These are phyloP conservation scores for Carpinus viminea DNA, from an alignment of 306 rosid genomes.

Conservation along the genomic window DNA sequence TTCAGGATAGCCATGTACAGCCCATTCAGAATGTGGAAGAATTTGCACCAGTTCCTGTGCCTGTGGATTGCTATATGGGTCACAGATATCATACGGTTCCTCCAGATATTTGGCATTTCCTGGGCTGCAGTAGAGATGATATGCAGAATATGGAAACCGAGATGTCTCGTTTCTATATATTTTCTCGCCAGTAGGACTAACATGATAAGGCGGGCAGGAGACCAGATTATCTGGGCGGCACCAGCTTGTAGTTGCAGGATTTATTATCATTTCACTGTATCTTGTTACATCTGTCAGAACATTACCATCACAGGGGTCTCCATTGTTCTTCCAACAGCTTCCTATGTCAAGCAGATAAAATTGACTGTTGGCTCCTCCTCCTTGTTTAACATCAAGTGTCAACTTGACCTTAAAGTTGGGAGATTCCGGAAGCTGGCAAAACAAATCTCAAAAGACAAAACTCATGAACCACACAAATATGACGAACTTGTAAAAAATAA, in stretches of 20 bases:
- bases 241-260: slow-evolving; percentile 44
- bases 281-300: slow-evolving; percentile 50
- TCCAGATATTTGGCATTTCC: slow-evolving; percentile 46
- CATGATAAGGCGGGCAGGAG: slow-evolving; percentile 57
- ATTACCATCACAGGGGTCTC: slow-evolving; percentile 47
- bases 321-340: slow-evolving; percentile 62
- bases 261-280: slow-evolving; percentile 60
- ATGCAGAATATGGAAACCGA: slow-evolving; percentile 54
- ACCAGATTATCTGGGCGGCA: slow-evolving; percentile 41
- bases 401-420: slow-evolving; percentile 53
- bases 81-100: slow-evolving; percentile 53
- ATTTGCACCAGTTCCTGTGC: slow-evolving; percentile 59
- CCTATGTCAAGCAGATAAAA: slow-evolving; percentile 55
- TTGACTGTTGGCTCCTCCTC: slow-evolving; percentile 53
- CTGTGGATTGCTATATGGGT: slow-evolving; percentile 64
- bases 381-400: slow-evolving; percentile 42
- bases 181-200: slow-evolving; percentile 36
- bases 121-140: slow-evolving; percentile 56
- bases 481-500: background rate
- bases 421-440: slow-evolving; percentile 46
- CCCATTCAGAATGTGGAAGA: slow-evolving; percentile 67
- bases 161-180: slow-evolving; percentile 51
- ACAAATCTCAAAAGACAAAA: background rate
- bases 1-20: slow-evolving; percentile 52
- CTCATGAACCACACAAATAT: background rate